A percentile compares a stretch with the other conserved stretches of the same genome.
These are phyloP conservation scores for Colletotrichum phormii DNA, from an alignment of 2,329 filamentous ascomycete species.

Conservation along the genomic window DNA sequence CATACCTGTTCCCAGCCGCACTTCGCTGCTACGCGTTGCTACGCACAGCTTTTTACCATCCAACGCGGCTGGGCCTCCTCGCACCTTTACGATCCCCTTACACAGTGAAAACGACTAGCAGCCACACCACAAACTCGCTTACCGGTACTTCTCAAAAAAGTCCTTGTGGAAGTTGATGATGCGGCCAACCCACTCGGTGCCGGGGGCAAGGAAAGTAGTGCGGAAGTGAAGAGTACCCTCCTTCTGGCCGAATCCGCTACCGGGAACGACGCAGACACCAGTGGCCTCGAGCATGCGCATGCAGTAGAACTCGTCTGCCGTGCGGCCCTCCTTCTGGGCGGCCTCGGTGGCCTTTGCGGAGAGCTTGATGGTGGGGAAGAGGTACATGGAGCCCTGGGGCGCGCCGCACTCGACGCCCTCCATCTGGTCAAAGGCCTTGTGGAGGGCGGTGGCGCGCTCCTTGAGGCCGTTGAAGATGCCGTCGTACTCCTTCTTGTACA, in stretches of 20 bases:
- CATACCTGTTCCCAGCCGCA: background rate
- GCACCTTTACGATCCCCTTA: background rate
- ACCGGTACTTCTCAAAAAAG: conserved; percentile 86
- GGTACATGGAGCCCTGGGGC: conserved; percentile 97
- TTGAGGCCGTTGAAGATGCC: conserved; percentile 83
- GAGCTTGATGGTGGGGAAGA: conserved; percentile 93
- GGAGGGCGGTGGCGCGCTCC: conserved; percentile 84
- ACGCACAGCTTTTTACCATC: background rate
- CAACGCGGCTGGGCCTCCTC: conserved; percentile 6
- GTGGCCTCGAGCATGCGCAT: conserved; percentile 91
- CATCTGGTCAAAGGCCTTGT: conserved; percentile 93
- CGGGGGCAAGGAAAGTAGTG: conserved; percentile 95
- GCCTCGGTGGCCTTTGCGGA: conserved; percentile 81
- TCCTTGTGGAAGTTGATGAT: conserved; percentile 91
- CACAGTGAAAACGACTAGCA: background rate
- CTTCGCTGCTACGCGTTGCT: conserved; percentile 3
- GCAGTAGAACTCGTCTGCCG: conserved; percentile 94
- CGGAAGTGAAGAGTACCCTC: conserved; percentile 92
- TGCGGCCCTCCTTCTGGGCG: conserved; percentile 78
- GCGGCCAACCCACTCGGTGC: conserved; percentile 91
- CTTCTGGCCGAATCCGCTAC: conserved; percentile 93
- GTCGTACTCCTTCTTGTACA: conserved; percentile 89
- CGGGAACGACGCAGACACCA: conserved; percentile 93
- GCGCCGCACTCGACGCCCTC: conserved; percentile 92
- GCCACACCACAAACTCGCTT: conserved; percentile 20